phyloP scores from a whole-genome alignment of 257 asterid species.

The Eustoma russellianum region DNA sequence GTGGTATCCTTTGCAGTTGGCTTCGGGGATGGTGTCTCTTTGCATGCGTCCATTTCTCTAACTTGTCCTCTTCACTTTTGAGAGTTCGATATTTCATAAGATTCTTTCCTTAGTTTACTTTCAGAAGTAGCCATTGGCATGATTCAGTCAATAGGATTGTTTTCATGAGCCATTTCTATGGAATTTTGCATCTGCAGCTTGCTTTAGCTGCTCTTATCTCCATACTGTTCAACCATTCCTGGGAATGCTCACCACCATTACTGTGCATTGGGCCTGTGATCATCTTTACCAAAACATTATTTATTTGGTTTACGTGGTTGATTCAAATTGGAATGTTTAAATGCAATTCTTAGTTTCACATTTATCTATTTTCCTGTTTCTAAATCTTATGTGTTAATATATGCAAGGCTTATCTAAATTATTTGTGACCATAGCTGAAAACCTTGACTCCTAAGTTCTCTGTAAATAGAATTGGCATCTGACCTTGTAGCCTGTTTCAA shows the following conservation, averaged over 20 bases:
- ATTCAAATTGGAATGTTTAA: no score
- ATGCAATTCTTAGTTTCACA: no score
- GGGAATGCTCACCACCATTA: not conserved
- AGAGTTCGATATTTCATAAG: no score
- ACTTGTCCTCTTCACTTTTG: not conserved
- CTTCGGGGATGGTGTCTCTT: not conserved
- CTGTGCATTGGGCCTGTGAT: not conserved
- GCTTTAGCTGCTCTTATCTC: not conserved
- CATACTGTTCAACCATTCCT: not conserved
- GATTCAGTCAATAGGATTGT: not conserved
- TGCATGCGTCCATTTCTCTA: not conserved
- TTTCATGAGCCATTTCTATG: not conserved
- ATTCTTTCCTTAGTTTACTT: not conserved
- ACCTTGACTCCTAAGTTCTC: no score
- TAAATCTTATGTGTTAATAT: no score
- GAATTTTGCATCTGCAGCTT: not conserved
- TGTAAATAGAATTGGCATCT: not conserved
- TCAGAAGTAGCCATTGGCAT: not conserved
- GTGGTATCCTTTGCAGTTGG: not conserved
- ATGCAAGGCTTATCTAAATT: no score
- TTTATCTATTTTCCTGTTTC: no score
- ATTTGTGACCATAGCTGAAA: no score
- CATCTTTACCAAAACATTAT: not conserved
- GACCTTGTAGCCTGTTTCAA: not conserved
- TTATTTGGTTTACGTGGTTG: not conserved